These are phyloP conservation scores for Kwoniella europaea DNA, from an alignment of 768 basidiomycete species.

Conservation along the genomic window DNA sequence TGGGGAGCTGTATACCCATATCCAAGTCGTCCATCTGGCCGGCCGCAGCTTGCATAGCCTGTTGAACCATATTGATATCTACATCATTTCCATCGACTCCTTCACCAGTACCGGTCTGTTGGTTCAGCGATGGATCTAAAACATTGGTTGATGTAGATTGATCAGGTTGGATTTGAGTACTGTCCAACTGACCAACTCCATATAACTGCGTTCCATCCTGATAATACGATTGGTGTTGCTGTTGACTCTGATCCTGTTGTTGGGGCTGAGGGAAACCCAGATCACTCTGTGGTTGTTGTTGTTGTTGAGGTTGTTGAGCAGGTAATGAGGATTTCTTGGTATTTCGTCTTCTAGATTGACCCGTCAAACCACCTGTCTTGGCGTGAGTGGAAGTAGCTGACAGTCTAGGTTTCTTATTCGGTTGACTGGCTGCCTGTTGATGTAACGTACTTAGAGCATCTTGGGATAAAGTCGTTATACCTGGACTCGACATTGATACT, in stretches of 20 bases:
- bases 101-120: neutral
- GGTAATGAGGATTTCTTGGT: neutral
- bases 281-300: neutral
- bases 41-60: conserved; percentile 49
- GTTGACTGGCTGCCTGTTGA: neutral
- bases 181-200: too few species aligned
- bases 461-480: conserved; percentile 14
- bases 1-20: conserved; percentile 51
- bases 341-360: neutral
- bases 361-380: neutral
- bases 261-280: conserved; percentile 1
- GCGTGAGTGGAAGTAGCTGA: neutral
- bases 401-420: conserved; percentile 8
- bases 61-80: conserved; percentile 50
- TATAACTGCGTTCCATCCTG: neutral
- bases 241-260: conserved; percentile 3
- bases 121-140: neutral
- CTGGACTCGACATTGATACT: conserved; percentile 41
- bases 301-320: neutral
- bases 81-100: conserved; percentile 10
- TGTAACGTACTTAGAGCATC: neutral
- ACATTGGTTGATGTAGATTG: neutral
- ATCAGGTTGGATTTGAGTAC: neutral
- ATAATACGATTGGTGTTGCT: neutral
- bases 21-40: conserved; percentile 52